Percentiles rank a stretch among this genome's conserved stretches.
These are phyloP conservation scores for Sordariomycetes sp. DNA, from an alignment of 2,329 filamentous ascomycete genomes.

Conservation along the genomic window DNA sequence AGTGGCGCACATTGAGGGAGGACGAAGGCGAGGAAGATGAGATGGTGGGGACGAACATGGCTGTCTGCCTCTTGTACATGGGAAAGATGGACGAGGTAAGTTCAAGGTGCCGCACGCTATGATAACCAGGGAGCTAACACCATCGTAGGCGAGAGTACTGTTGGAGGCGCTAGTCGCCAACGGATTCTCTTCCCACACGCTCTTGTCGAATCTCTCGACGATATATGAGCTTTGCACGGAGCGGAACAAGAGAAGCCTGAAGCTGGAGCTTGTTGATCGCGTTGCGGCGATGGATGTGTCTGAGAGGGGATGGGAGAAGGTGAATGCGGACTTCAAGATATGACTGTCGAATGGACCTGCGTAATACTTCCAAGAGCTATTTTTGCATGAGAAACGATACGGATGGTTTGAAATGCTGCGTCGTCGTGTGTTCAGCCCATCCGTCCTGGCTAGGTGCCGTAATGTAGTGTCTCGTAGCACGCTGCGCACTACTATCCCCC, in stretches of 20 bases:
- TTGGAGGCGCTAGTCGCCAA: slow-evolving; percentile 56
- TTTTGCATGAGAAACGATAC: not conserved
- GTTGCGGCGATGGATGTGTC: slow-evolving; percentile 50
- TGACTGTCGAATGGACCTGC: slow-evolving; percentile 18
- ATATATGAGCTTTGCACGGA: slow-evolving; percentile 90
- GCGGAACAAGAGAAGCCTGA: slow-evolving; percentile 51
- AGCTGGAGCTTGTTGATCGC: slow-evolving; percentile 59
- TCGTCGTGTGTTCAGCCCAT: too few relatives aligned
- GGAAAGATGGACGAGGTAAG: slow-evolving; percentile 62
- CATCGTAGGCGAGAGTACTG: slow-evolving; percentile 49
- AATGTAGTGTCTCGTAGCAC: not conserved
- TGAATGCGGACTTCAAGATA: slow-evolving; percentile 67
- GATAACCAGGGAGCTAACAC: not conserved
- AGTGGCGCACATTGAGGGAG: slow-evolving; percentile 44
- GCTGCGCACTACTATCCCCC: not conserved
- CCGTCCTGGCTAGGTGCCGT: too few relatives aligned
- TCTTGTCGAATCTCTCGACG: slow-evolving; percentile 83
- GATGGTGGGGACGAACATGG: slow-evolving; percentile 71
- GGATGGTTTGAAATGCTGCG: too few relatives aligned
- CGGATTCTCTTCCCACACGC: slow-evolving; percentile 60
- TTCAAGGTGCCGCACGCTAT: slow-evolving; percentile 2
- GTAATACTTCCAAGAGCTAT: not conserved
- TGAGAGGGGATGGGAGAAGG: slow-evolving; percentile 57
- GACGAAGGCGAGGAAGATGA: slow-evolving; percentile 38
- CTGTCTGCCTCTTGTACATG: slow-evolving; percentile 74